Evolutionary conservation across 1,284 basidiomycete genomes (phyloP).

Genomic region (Cryptococcus hybrid): DNA sequence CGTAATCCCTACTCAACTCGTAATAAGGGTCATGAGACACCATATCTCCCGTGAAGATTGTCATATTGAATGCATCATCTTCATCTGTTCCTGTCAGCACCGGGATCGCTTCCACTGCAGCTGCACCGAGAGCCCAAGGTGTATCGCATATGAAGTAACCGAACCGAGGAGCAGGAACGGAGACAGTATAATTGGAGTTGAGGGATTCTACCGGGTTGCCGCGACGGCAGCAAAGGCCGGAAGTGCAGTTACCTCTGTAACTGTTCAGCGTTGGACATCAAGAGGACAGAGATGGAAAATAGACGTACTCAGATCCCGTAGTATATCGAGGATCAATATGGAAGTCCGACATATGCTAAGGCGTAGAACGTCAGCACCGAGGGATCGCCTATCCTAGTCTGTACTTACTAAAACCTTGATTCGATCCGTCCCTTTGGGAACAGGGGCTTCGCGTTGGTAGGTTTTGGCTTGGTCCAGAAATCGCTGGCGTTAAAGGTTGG

Average conservation of each 20-base stretch:
- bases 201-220: slow-evolving; percentile 56
- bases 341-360: slow-evolving; percentile 66
- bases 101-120: slow-evolving; percentile 67
- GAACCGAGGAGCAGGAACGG: slow-evolving; percentile 62
- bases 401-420: slow-evolving; percentile 60
- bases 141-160: slow-evolving; percentile 67
- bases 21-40: slow-evolving; percentile 68
- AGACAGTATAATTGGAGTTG: slow-evolving; percentile 56
- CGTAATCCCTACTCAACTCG: slow-evolving; percentile 59
- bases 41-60: slow-evolving; percentile 72
- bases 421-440: slow-evolving; percentile 59
- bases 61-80: slow-evolving; percentile 61
- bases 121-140: slow-evolving; percentile 62
- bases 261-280: background rate
- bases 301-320: slow-evolving; percentile 60
- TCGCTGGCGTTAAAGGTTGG: slow-evolving; percentile 57
- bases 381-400: too few species aligned
- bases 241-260: slow-evolving; percentile 61
- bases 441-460: slow-evolving; percentile 58
- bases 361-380: background rate
- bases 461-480: slow-evolving; percentile 68
- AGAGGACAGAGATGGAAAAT: background rate
- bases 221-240: slow-evolving; percentile 68
- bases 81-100: slow-evolving; percentile 62
- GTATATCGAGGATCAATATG: slow-evolving; percentile 77